Evolutionary conservation across 257 asterid species (phyloP), one percentile per base, ranked within the genome.

Genomic region (Solanum bukasovii): DNA sequence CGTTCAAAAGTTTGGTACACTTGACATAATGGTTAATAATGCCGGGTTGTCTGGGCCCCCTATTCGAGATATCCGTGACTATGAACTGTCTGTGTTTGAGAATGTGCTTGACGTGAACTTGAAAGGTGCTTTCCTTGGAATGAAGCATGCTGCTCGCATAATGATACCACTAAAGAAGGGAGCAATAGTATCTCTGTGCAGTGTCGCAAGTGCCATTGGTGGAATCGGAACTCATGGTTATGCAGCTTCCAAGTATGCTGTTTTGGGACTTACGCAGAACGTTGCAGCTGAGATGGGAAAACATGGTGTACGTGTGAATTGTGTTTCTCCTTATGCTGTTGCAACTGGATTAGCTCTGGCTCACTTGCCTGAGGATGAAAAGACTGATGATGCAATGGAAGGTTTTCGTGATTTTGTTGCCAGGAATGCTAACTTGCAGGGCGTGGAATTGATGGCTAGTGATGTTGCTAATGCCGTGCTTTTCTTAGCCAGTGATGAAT

Each of bases 211-310:
- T 65, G 85, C 89, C 33, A 4, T 92, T 1, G 98, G 94, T 2
- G 99, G 98, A 9, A 0, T 89, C 5, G 99, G 97, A 10, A 92
- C 98, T 3, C 98, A 96, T 40, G 98, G 98, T 2, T 97, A 96
- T 87, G 84, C 93, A 8, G 98, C 95, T 7, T 97, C 99, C 29
- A 97, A 96, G 95, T 96, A 96, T 29, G 99, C 99, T 0, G 96
- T 96, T 23, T 46, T 89, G 88, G 99, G 99, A 21, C 96, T 97
- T 18, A 97, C 98, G 5, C 94, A 88, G 93, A 96, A 88, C 35
- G 98, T 95, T 3, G 98, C 98, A 12, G 98, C 99, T 0, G 99
- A 97, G 95, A 84, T 97, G n/a, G 99, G 99, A 9, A 92, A 90
- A 5, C 98, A 96, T 27, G 93, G 96, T 9, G 90, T 97, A 70